Evolutionary conservation across 768 basidiomycete species (phyloP).

Genomic region (Tulasnella sp.): DNA sequence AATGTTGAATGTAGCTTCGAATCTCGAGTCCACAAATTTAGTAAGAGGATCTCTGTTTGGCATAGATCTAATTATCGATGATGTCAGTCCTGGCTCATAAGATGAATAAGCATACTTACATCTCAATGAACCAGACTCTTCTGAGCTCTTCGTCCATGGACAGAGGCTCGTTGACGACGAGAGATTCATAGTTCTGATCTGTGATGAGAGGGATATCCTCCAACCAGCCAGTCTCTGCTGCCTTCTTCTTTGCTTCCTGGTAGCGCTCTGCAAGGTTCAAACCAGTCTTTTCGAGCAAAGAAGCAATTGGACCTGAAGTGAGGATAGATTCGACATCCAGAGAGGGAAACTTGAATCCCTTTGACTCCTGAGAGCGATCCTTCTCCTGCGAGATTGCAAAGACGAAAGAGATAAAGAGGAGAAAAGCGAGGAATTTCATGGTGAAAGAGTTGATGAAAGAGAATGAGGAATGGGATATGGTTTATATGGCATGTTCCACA

Average conservation of each 20-base stretch:
- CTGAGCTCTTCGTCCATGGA: conserved; percentile 38
- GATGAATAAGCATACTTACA: conserved; percentile 37
- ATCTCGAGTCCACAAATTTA: conserved; percentile 53
- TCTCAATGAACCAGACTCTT: conserved; percentile 62
- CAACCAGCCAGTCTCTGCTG: conserved; percentile 43
- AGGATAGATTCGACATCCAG: conserved; percentile 26
- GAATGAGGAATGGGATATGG: not conserved
- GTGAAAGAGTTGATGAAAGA: not conserved
- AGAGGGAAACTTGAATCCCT: conserved; percentile 1
- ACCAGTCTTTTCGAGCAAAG: conserved; percentile 45
- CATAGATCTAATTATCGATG: conserved; percentile 5
- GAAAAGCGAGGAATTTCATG: not conserved
- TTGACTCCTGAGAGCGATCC: too few species aligned
- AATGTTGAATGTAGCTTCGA: conserved; percentile 61
- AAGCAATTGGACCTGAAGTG: conserved; percentile 40
- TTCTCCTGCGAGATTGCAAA: not conserved
- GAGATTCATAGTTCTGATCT: conserved; percentile 62
- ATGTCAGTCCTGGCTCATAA: not conserved
- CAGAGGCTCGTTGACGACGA: conserved; percentile 60
- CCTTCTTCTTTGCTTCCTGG: conserved; percentile 24
- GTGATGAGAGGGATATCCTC: conserved; percentile 63
- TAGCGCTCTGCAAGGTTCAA: conserved; percentile 54
- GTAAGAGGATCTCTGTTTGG: conserved; percentile 36
- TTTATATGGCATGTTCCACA: not conserved
- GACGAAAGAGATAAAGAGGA: not conserved